These are phyloP conservation scores for Panicum hallii DNA, from an alignment of 202 grass and related monocot species.

Conservation along the genomic window DNA sequence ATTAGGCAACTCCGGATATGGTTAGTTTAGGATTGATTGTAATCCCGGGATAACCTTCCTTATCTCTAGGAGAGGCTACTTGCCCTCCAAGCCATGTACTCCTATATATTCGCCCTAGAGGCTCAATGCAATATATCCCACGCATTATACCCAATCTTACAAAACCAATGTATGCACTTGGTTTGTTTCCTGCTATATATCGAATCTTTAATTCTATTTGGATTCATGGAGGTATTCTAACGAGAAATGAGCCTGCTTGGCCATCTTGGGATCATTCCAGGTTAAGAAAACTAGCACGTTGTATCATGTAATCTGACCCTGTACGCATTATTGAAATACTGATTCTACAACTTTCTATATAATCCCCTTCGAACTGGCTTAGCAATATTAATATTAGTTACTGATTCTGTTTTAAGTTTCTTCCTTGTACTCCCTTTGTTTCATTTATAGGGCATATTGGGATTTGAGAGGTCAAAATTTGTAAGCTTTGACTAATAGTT, in stretches of 20 bases:
- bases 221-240: neutral
- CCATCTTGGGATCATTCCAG: neutral
- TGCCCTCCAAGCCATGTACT: too few relatives aligned
- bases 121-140: too few relatives aligned
- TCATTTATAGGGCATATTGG: neutral
- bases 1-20: too few relatives aligned
- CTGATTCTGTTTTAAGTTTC: constrained; percentile 30
- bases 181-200: neutral
- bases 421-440: neutral
- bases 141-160: too few relatives aligned
- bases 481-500: neutral
- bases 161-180: neutral
- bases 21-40: too few relatives aligned
- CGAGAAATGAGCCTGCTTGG: neutral
- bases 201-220: constrained; percentile 1
- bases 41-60: too few relatives aligned
- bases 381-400: constrained; percentile 2
- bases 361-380: neutral
- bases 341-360: neutral
- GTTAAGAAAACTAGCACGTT: neutral
- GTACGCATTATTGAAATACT: constrained; percentile 3
- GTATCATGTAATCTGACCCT: neutral
- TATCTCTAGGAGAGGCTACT: too few relatives aligned
- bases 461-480: neutral
- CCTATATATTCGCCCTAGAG: too few relatives aligned